Percentiles rank a stretch among this genome's conserved stretches.
Evolutionary conservation across 2,329 filamentous ascomycete genomes (phyloP).

Genomic region (Aureobasidium sp.): DNA sequence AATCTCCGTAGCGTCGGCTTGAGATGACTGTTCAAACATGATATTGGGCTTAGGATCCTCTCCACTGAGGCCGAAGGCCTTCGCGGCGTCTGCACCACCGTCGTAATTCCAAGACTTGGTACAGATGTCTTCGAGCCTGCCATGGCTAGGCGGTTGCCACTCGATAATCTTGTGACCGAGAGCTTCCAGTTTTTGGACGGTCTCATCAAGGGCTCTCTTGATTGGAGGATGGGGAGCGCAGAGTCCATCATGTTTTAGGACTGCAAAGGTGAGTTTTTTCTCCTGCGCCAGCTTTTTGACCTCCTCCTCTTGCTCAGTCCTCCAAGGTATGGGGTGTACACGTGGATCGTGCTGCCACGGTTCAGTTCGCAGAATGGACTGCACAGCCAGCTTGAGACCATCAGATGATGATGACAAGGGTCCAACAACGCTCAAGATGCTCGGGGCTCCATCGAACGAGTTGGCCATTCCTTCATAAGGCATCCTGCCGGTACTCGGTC

Average conservation of each 20-base stretch:
- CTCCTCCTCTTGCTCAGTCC: conserved; percentile 38
- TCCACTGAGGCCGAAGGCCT: conserved; percentile 48
- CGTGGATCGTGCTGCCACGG: conserved; percentile 63
- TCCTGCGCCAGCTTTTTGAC: conserved; percentile 34
- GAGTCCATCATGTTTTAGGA: conserved; percentile 47
- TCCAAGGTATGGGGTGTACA: conserved; percentile 60
- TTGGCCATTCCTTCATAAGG: conserved; percentile 55
- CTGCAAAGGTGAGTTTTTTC: conserved; percentile 46
- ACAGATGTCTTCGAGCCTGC: conserved; percentile 30
- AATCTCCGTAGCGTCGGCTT: conserved; percentile 38
- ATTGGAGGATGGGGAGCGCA: conserved; percentile 53
- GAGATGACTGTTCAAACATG: conserved; percentile 29
- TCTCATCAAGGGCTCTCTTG: conserved; percentile 45
- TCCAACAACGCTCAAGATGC: conserved; percentile 56
- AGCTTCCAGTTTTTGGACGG: conserved; percentile 42
- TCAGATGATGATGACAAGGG: conserved; percentile 52
- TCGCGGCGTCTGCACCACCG: conserved; percentile 45
- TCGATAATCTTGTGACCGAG: conserved; percentile 53
- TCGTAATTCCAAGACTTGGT: conserved; percentile 39
- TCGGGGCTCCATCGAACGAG: conserved; percentile 58
- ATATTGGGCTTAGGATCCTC: conserved; percentile 46
- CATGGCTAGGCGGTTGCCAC: conserved; percentile 49
- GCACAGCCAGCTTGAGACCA: conserved; percentile 49
- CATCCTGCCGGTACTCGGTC: conserved; percentile 48
- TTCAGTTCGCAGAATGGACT: conserved; percentile 49